These are phyloP conservation scores for Inga leiocalycina DNA, from an alignment of 306 rosid species.

Conservation along the genomic window DNA sequence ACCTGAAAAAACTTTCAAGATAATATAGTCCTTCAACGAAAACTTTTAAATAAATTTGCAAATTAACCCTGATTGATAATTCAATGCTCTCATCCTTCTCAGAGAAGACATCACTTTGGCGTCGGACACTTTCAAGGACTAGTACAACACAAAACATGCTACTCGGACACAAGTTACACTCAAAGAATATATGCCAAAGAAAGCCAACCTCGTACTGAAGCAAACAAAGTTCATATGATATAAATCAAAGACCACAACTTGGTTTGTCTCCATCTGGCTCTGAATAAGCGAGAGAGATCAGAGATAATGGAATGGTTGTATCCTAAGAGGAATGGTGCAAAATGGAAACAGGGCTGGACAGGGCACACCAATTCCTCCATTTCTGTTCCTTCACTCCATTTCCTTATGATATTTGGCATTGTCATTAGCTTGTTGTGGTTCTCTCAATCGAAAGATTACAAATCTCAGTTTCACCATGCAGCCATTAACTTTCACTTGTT, in stretches of 20 bases:
- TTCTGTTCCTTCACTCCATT: slow-evolving; percentile 62
- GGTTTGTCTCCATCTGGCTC: not conserved
- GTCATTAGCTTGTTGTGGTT: slow-evolving; percentile 66
- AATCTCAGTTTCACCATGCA: slow-evolving; percentile 45
- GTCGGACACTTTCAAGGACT: slow-evolving; percentile 44
- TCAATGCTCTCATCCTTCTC: slow-evolving; percentile 25
- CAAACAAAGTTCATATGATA: slow-evolving; percentile 34
- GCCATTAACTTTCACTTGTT: slow-evolving; percentile 53
- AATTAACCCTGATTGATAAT: not conserved
- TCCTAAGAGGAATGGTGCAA: slow-evolving; percentile 64
- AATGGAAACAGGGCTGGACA: slow-evolving; percentile 50
- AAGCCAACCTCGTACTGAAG: slow-evolving; percentile 37
- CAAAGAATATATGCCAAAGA: slow-evolving; percentile 82
- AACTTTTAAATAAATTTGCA: too few relatives aligned
- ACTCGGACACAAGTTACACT: slow-evolving; percentile 50
- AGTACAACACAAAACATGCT: slow-evolving; percentile 30
- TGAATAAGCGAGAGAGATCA: slow-evolving; percentile 6
- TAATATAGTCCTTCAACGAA: rapidly evolving
- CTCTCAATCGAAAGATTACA: slow-evolving; percentile 53
- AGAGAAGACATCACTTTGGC: slow-evolving; percentile 35
- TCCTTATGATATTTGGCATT: slow-evolving; percentile 64
- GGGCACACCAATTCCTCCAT: slow-evolving; percentile 54
- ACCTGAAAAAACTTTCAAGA: too few relatives aligned
- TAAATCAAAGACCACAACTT: not conserved
- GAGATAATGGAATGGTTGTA: slow-evolving; percentile 61